Evolutionary conservation across 2,329 filamentous ascomycete genomes (phyloP).

Genomic region (Sclerotinia sclerotiorum): DNA sequence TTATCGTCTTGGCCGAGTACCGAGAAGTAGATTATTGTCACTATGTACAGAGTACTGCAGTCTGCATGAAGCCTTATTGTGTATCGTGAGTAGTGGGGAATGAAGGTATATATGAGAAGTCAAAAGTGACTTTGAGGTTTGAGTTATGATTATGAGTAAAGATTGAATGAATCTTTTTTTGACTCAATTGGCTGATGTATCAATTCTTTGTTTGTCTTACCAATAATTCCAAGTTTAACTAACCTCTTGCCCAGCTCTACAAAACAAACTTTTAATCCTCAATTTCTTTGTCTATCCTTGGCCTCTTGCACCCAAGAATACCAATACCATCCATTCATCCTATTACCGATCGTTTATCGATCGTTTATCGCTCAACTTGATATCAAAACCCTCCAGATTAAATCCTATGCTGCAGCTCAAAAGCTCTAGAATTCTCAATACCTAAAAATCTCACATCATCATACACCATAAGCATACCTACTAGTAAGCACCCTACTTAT

Average conservation of each 20-base stretch:
- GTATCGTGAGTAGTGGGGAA: background rate
- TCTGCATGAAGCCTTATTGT: constrained; percentile 8
- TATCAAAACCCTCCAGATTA: background rate
- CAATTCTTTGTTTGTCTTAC: background rate
- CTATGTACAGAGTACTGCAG: background rate
- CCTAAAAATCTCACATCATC: background rate
- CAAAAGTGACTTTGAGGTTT: background rate
- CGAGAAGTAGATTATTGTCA: background rate
- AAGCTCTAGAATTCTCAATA: background rate
- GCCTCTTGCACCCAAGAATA: background rate
- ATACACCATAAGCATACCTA: background rate
- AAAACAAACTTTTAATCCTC: background rate
- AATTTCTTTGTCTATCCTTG: background rate
- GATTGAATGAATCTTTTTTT: too few relatives aligned
- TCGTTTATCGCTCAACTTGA: background rate
- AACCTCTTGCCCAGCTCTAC: background rate
- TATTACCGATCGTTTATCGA: too few relatives aligned
- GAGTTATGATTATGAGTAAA: too few relatives aligned
- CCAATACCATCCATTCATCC: background rate
- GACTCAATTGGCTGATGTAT: background rate
- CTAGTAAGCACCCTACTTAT: background rate
- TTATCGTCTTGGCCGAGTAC: constrained; percentile 16
- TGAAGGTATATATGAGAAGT: background rate
- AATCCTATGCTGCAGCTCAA: background rate
- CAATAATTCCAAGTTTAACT: too few relatives aligned